Evolutionary conservation across 306 rosid species (phyloP), one percentile per base, ranked within the genome.

Genomic region (Castanopsis chinensis): DNA sequence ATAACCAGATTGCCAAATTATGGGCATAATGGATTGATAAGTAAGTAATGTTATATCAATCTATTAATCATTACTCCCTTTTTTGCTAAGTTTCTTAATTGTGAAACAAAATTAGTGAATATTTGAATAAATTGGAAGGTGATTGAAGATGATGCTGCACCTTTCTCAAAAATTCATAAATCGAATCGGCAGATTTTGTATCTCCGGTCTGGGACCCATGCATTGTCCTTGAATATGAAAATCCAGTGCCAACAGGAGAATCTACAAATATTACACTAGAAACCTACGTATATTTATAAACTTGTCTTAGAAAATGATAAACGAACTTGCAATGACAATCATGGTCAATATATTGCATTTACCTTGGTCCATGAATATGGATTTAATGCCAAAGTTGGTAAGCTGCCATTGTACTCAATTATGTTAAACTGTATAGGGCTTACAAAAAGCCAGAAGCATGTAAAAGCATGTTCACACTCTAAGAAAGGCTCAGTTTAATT

Each of bases 311-410:
- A 57, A 69, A 70, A 43, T 20, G 33, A 9, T 5, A 9, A 20
- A 58, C 23, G 52, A 68, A 79, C 5, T 76, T 33, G 8, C 21
- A 65, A 21, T 56, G 14, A 35, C 58, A 27, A 64, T 9, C 19
- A 41, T 19, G 32, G 14, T 18, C 23, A 65, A 32, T 6, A 65
- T 15, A 65, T 30, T 65, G 45, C 71, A 30, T 15, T 23, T 58
- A 80, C 87, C 84, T 77, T 80, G 19, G 84, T 84, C 87, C 87
- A 84, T 25, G 84, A 84, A 69, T 76, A 25, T 23, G 63, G 82
- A 64, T 74, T 54, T 41, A 80, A 37, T 4, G 7, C 56, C 6
- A 84, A 69, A 27, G 80, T 69, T 21, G 88, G 84, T 32, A 81
- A 32, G 61, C 81, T 82, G 8, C 90, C 86, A 60, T 87, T 81